These are phyloP conservation scores for Haberlea rhodopensis DNA, from an alignment of 257 asterid genomes.

Conservation along the genomic window DNA sequence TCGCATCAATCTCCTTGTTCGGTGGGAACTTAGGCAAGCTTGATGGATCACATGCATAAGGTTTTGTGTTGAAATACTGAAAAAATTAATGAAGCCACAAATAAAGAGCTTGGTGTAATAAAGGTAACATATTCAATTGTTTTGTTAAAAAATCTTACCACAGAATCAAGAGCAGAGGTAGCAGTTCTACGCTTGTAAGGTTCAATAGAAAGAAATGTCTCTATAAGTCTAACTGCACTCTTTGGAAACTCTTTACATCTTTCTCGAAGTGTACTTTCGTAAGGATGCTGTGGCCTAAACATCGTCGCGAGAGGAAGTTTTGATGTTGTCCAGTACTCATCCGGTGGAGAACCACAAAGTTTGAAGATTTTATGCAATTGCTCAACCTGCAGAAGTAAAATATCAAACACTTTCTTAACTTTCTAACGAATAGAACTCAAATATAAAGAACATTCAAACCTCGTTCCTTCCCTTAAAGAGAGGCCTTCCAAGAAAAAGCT, in stretches of 20 bases:
- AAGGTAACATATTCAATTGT: not conserved
- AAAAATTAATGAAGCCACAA: conserved; percentile 1
- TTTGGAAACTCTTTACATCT: conserved; percentile 82
- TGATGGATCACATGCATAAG: conserved; percentile 79
- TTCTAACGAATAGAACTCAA: not conserved
- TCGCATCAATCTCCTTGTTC: conserved; percentile 95
- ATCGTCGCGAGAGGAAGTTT: conserved; percentile 44
- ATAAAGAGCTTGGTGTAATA: not conserved
- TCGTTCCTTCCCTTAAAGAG: conserved; percentile 62
- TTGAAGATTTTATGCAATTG: conserved; percentile 61
- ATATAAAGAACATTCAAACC: conserved; percentile 29
- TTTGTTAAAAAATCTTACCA: conserved; percentile 39
- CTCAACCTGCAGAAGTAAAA: conserved; percentile 43
- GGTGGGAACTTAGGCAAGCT: conserved; percentile 87
- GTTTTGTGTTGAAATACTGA: conserved; percentile 70
- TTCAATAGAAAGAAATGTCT: conserved; percentile 67
- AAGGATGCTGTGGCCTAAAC: conserved; percentile 69
- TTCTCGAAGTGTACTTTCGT: conserved; percentile 67
- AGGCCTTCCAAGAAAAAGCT: conserved; percentile 60
- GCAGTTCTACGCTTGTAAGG: conserved; percentile 78
- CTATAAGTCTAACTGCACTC: conserved; percentile 60
- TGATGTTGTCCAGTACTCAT: conserved; percentile 53
- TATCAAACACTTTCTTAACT: not conserved
- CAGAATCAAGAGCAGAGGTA: conserved; percentile 60
- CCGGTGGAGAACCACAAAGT: conserved; percentile 70